Base-by-base conservation (phyloP, 2,329 filamentous ascomycete genomes). In the Ceratocystis eucalypticola region DNA sequence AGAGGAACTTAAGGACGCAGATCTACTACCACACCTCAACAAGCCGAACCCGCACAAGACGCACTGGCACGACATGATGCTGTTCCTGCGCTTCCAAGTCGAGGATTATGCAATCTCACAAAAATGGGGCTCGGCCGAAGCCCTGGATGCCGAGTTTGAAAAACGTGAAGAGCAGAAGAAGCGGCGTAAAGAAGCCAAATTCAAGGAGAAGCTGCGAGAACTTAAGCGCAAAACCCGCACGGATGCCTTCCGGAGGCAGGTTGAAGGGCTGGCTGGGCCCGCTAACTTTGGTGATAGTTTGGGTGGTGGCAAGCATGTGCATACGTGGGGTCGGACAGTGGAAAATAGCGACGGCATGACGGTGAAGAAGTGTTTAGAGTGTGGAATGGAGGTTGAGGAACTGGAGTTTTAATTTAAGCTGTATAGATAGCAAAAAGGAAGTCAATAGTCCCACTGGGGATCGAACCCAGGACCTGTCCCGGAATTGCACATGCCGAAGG, bases 61-160 rank as follows among this genome's bases (percentile, higher is more conserved):
- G 0, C 91, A 92, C 67, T 99, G 91, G 90, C 91, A 96, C 75
- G 91, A 96, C 78, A 99, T 99, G 94, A 96, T 96, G 87, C 82
- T 99, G 1, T 99, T 94, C 74, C 80, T 99, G 25, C 88, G 94
- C 0, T 95, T 85, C 68, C 94, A 99, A 73, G 89, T 99, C 1
- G 94, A 99, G 73, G 91, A 91, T 66, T 96, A 96, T 73, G 94
- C 93, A 0, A 87, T 97, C 71, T 84, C 82, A 1, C 85, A 84
- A 70, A 96, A 96, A 77, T 99, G 94, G 94, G 94, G 94, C 0
- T 91, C 88, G 0, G 77, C 89, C 0, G 91, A 94, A 72, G 88
- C 87, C 0, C 77, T 97, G 3, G 94, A 97, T 73, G 89, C 83
- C 4, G 93, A 97, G 76, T 97, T 94, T 71, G 89, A 88, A 74